These are phyloP conservation scores for Capronia epimyces DNA, from an alignment of 2,329 filamentous ascomycete species.

Conservation along the genomic window DNA sequence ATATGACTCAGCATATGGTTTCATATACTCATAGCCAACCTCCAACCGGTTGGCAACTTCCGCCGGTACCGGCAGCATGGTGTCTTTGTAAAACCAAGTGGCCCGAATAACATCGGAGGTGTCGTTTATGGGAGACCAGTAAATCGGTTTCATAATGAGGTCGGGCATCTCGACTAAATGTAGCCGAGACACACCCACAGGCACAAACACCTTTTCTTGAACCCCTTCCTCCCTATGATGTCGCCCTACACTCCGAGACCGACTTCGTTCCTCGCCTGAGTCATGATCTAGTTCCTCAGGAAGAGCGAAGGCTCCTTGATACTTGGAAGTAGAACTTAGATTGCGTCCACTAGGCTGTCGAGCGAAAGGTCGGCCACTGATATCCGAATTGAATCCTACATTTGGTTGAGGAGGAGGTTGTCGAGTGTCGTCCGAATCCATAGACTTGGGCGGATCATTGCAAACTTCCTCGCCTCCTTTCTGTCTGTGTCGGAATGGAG, in stretches of 20 bases:
- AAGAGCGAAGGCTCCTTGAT: conserved; percentile 6
- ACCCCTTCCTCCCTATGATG: conserved; percentile 26
- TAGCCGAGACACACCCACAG: conserved; percentile 82
- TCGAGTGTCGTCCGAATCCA: background rate
- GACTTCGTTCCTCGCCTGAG: conserved; percentile 17
- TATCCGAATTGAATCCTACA: conserved; percentile 31
- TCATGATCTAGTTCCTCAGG: conserved; percentile 13
- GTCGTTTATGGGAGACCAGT: conserved; percentile 93
- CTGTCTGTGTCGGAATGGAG: conserved; percentile 31
- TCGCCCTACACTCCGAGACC: conserved; percentile 9
- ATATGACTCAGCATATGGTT: conserved; percentile 89
- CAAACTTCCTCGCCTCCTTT: conserved; percentile 32
- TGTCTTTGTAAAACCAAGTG: conserved; percentile 97
- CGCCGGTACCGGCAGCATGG: conserved; percentile 82
- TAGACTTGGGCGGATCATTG: conserved; percentile 27
- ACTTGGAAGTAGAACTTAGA: conserved; percentile 14
- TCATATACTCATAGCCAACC: conserved; percentile 78
- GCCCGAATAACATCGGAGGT: conserved; percentile 74
- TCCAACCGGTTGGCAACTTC: conserved; percentile 87
- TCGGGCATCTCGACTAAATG: conserved; percentile 81
- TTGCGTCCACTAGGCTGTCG: conserved; percentile 36
- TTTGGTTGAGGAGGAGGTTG: conserved; percentile 1
- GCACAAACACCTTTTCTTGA: conserved; percentile 53
- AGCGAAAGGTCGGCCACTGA: conserved; percentile 47
- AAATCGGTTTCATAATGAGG: conserved; percentile 89